Base-by-base conservation (phyloP, 2,329 filamentous ascomycete species). In the Hypoxylon sp. region DNA sequence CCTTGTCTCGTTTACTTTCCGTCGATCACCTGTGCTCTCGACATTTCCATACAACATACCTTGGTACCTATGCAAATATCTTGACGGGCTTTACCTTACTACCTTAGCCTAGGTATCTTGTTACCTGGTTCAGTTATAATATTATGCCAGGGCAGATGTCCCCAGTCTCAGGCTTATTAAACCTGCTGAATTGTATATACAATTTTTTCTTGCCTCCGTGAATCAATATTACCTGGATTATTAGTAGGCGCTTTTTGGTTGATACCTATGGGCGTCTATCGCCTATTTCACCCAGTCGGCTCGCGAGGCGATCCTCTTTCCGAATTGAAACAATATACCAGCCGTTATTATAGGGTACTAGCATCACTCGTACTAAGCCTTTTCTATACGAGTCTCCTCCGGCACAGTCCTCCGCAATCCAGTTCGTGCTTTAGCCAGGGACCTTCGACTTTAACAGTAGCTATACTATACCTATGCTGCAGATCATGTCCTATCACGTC, bases 271-370 rank as follows among this genome's bases (percentile, higher is more conserved):
- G 63, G 74, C 74, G 74, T 64, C 67, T 75, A 67, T 72, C 73
- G 74, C 69, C 67, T 75, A 70, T 70, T 68, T 56, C 61, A 37
- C 54, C 73, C 72, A 75, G 73, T 74, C 73, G 74, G 73, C 67
- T 74, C 46, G 64, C 69, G 29, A 54, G n/a, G 54, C 68, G 34
- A 63, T 52, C 55, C 60, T 32, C 65, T 64, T 74, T 64, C 59
- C 71, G 66, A 63, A 61, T 55, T 62, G 56, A 68, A 67, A 65
- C 65, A 71, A 70, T 70, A 69, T 72, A 65, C 54, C 34, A 53
- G 59, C 58, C 61, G 66, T 51, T 70, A 68, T 69, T 71, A 71
- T 74, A 74, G 70, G 45, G 47, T 55, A 53, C 58, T 67, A 57
- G 61, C 64, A 72, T 66, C 69, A 52, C 61, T 63, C 70, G 65